These are phyloP conservation scores for Tolypocladium capitatum DNA, from an alignment of 2,329 filamentous ascomycete genomes.

Conservation along the genomic window DNA sequence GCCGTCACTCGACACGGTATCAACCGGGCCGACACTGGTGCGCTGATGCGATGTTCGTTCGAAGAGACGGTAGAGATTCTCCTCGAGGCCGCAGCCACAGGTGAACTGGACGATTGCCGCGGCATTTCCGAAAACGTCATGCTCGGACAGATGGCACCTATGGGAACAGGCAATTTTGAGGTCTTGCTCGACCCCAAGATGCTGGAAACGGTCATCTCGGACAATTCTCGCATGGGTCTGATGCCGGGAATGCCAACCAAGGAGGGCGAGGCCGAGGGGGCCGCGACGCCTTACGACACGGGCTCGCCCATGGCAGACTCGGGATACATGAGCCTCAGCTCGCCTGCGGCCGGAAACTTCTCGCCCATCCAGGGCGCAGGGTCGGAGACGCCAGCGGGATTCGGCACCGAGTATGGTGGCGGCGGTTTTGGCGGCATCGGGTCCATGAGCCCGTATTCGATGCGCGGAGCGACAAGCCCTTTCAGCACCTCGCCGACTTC, in stretches of 20 bases:
- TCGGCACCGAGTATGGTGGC: constrained; percentile 46
- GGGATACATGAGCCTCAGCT: constrained; percentile 50
- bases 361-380: constrained; percentile 66
- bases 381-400: constrained; percentile 57
- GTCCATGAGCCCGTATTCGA: constrained; percentile 51
- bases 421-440: constrained; percentile 36
- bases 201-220: constrained; percentile 87
- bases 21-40: constrained; percentile 94
- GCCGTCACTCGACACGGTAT: constrained; percentile 97
- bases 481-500: constrained; percentile 60
- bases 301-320: constrained; percentile 67
- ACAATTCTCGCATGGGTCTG: constrained; percentile 75
- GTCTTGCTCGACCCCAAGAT: constrained; percentile 88
- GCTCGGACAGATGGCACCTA: constrained; percentile 90
- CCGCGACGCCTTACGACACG: constrained; percentile 87
- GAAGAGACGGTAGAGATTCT: constrained; percentile 98
- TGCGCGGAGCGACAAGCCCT: constrained; percentile 53
- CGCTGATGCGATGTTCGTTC: constrained; percentile 98
- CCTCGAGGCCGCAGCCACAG: constrained; percentile 84
- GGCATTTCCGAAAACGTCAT: constrained; percentile 99
- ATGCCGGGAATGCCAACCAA: constrained; percentile 70
- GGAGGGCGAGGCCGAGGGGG: constrained; percentile 63
- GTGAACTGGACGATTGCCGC: constrained; percentile 92
- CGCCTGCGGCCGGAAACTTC: constrained; percentile 52
- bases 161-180: constrained; percentile 94